Evolutionary conservation across 2,329 filamentous ascomycete species (phyloP), one percentile per base, ranked within the genome.

Genomic region (Fragosphaeria purpurea): DNA sequence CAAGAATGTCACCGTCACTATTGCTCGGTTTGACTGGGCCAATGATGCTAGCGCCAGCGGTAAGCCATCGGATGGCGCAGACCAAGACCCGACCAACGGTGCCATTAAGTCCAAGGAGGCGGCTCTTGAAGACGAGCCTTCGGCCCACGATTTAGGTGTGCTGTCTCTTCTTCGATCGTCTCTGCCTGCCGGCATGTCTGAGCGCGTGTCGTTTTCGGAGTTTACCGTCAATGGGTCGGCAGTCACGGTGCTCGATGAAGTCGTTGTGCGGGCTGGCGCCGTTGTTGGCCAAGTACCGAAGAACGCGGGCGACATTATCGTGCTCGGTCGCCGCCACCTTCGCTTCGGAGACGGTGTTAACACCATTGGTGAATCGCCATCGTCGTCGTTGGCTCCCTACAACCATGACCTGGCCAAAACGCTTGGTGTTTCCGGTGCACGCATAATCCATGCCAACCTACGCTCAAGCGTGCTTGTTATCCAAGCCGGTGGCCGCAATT

Each of bases 1-100:
- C 60, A 76, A 80, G 4, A 79, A 86, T 42, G 80, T 95, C 32
- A 90, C 87, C 0, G 87, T 83, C 0, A 91, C 86, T 0, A 76
- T 96, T 35, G 71, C 85, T 1, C 81, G 82, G 54, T 73, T 87
- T 32, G 67, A 65, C 31, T 65, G 59, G 58, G 41, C 8, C 5
- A 30, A 33, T 6, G 46, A 45, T 9, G 46, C 37, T 4, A 49
- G 37, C 37, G 50, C 33, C 5, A 55, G 55, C 35, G 60, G 57
- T 30, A 58, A 55, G 7, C 32, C 3, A 5, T 42, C 46, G 1
- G 39, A 22, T 12, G 47, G 47, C 7, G 7, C 41, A 8, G 46
- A 34, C 4, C 38, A 13, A 8, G 46, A 45, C 12, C 11, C 51
- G 56, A 12, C 54, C 52, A 50, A 46, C 22, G 31, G 22, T 8